Evolutionary conservation across 805 yeast genomes (phyloP).

Genomic region (Metschnikowia proteae): DNA sequence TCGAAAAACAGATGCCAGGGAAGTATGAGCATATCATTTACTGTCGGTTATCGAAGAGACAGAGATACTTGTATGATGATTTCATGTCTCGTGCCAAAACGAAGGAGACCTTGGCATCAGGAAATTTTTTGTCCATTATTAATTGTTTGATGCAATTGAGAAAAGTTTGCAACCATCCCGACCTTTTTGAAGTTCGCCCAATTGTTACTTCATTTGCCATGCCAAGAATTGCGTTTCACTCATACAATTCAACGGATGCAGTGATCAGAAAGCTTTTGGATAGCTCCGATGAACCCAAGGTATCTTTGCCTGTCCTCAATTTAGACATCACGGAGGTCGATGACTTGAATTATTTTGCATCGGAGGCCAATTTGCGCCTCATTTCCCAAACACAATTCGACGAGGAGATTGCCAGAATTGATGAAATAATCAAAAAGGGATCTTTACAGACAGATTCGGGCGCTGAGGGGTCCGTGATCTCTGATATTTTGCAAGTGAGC

Average conservation of each 20-base stretch:
- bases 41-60: conserved; percentile 90
- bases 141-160: conserved; percentile 97
- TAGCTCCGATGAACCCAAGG: conserved; percentile 12
- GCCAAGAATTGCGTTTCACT: conserved; percentile 55
- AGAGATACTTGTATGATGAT: conserved; percentile 88
- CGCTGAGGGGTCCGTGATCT: conserved; percentile 15
- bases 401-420: conserved; percentile 42
- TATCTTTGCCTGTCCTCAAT: conserved; percentile 59
- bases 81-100: conserved; percentile 97
- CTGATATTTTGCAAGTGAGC: conserved; percentile 55
- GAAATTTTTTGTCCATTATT: conserved; percentile 90
- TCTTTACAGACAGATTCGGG: neutral
- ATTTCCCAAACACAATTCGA: conserved; percentile 47
- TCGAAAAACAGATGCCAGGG: conserved; percentile 98
- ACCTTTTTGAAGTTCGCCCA: conserved; percentile 92
- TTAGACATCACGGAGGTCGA: conserved; percentile 51
- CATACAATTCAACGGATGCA: conserved; percentile 35
- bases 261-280: conserved; percentile 20
- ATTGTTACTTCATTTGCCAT: conserved; percentile 85
- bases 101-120: conserved; percentile 86
- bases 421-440: conserved; percentile 31
- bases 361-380: conserved; percentile 40
- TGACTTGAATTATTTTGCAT: conserved; percentile 42
- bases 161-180: conserved; percentile 95
- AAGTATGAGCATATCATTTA: conserved; percentile 93